Conservation (phyloP, 768 basidiomycete genomes). For the Coprinellus micaceus region DNA sequence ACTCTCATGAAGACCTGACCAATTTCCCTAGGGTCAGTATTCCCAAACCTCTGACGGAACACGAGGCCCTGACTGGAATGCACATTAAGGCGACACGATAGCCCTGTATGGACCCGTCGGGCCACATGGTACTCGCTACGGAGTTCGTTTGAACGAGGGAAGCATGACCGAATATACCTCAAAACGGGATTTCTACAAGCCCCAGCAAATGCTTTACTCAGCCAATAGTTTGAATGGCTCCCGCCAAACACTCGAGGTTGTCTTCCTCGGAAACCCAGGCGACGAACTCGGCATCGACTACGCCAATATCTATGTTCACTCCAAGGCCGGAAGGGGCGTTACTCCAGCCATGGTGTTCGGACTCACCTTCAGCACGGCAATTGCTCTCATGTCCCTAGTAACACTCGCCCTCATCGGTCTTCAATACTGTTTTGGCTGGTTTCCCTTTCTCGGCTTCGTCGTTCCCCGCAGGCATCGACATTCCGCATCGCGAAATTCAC, state of each 20-base stretch:
- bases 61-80: too few species aligned
- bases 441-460: background rate
- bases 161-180: background rate
- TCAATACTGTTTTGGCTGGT: background rate
- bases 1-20: too few species aligned
- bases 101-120: conserved; percentile 6
- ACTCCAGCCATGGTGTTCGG: conserved; percentile 1
- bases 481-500: background rate
- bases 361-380: background rate
- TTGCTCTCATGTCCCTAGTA: conserved; percentile 1
- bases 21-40: background rate
- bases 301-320: conserved; percentile 1
- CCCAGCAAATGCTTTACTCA: conserved; percentile 3
- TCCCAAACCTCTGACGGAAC: too few species aligned
- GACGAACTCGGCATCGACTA: conserved; percentile 5
- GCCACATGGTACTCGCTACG: background rate
- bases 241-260: background rate
- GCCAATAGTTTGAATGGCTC: background rate
- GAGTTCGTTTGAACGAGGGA: background rate
- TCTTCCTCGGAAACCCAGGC: background rate
- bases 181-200: background rate
- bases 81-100: too few species aligned
- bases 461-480: background rate
- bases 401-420: background rate
- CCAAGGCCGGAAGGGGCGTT: background rate